A percentile compares a stretch with the other conserved stretches of the same genome.
Conservation (phyloP, 2,329 filamentous ascomycete genomes). For the Ciborinia camelliae region DNA sequence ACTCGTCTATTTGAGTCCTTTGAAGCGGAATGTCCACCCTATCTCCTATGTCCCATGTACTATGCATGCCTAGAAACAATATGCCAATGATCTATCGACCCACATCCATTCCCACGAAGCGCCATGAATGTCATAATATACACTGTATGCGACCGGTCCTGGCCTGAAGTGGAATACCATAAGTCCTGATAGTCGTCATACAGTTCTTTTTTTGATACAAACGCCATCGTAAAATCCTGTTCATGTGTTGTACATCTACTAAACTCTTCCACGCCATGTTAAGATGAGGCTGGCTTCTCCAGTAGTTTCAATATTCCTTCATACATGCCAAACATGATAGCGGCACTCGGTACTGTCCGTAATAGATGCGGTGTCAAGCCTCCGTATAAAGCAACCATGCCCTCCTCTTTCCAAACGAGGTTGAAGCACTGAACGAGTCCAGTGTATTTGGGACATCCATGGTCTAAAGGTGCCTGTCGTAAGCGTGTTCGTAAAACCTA, state of each 20-base stretch:
- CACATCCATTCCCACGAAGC: slow-evolving; percentile 9
- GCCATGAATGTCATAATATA: slow-evolving; percentile 16
- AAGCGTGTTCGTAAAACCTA: slow-evolving; percentile 79
- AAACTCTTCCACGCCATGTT: neutral
- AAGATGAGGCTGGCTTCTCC: slow-evolving; percentile 30
- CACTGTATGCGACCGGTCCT: slow-evolving; percentile 3
- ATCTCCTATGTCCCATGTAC: neutral
- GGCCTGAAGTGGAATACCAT: slow-evolving; percentile 1
- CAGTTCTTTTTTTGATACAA: slow-evolving; percentile 22
- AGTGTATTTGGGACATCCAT: slow-evolving; percentile 77
- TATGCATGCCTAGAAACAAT: neutral
- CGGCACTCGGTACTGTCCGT: slow-evolving; percentile 84
- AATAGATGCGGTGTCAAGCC: slow-evolving; percentile 89
- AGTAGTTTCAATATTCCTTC: slow-evolving; percentile 40
- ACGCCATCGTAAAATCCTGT: slow-evolving; percentile 25
- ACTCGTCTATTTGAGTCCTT: slow-evolving; percentile 2
- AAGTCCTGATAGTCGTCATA: slow-evolving; percentile 14
- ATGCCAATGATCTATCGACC: slow-evolving; percentile 7
- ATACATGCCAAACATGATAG: slow-evolving; percentile 94
- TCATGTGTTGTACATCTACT: slow-evolving; percentile 13
- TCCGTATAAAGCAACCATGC: slow-evolving; percentile 80
- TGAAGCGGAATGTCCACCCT: slow-evolving; percentile 14
- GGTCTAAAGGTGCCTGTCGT: slow-evolving; percentile 74
- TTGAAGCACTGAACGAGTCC: slow-evolving; percentile 86
- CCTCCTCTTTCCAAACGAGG: slow-evolving; percentile 84